Evolutionary conservation across 352 stramenopile species (phyloP).

Genomic region (Globisporangium lucens): DNA sequence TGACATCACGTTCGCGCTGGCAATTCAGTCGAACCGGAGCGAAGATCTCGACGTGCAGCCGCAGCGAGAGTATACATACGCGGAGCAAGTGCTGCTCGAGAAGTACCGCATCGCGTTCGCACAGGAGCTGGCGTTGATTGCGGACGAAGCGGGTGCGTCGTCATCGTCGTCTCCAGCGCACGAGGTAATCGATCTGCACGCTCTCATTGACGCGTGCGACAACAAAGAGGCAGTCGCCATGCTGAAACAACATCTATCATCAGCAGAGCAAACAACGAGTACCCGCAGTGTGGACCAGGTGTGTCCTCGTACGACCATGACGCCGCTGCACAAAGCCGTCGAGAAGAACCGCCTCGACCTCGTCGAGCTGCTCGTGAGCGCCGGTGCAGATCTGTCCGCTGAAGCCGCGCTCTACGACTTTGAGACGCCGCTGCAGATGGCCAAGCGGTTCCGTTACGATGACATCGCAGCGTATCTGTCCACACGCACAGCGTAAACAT

Average conservation of each 20-base stretch:
- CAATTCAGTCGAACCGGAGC: conserved; percentile 34
- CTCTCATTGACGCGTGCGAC: conserved; percentile 36
- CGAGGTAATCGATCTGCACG: conserved; percentile 32
- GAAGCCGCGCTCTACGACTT: conserved; percentile 55
- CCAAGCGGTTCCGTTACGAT: conserved; percentile 45
- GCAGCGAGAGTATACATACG: conserved; percentile 42
- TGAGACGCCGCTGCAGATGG: conserved; percentile 61
- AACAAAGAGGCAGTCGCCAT: conserved; percentile 13
- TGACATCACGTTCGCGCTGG: conserved; percentile 55
- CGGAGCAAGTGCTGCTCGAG: conserved; percentile 58
- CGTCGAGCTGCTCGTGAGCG: conserved; percentile 38
- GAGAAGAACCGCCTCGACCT: conserved; percentile 54
- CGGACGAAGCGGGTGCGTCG: neutral
- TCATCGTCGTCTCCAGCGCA: neutral
- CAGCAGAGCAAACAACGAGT: conserved; percentile 1
- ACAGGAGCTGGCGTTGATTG: conserved; percentile 30
- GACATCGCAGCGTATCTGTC: conserved; percentile 34
- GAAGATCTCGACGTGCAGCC: conserved; percentile 38
- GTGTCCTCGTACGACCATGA: conserved; percentile 57
- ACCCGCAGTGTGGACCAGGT: conserved; percentile 31
- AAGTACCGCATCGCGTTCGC: conserved; percentile 47
- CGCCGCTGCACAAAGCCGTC: conserved; percentile 62
- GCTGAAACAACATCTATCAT: conserved; percentile 11
- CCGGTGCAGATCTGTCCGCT: conserved; percentile 37
- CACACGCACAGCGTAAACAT: neutral